phyloP scores from a whole-genome alignment of 2,329 filamentous ascomycete species.

The Chlorencoelia australis region DNA sequence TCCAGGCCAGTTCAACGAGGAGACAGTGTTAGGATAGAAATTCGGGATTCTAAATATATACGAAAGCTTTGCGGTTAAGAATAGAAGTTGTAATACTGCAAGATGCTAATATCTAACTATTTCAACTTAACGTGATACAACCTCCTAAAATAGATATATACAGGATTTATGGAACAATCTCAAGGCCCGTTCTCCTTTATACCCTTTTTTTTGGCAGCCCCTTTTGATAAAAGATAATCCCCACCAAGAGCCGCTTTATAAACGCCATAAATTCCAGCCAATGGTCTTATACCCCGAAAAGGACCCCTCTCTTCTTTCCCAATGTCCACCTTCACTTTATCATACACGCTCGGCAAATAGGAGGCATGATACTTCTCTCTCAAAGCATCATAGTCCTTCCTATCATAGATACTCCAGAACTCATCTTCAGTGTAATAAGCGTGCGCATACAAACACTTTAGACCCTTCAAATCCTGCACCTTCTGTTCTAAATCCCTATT shows the following conservation, averaged over 20 bases:
- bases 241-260: slow-evolving; percentile 17
- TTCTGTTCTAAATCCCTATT: slow-evolving; percentile 65
- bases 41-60: too few relatives aligned
- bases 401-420: slow-evolving; percentile 55
- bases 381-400: slow-evolving; percentile 49
- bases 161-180: too few relatives aligned
- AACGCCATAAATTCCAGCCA: slow-evolving; percentile 24
- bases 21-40: too few relatives aligned
- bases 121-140: too few relatives aligned
- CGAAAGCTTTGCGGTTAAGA: too few relatives aligned
- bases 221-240: slow-evolving; percentile 22
- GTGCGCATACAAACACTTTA: slow-evolving; percentile 82
- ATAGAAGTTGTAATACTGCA: too few relatives aligned
- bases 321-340: slow-evolving; percentile 54
- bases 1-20: too few relatives aligned
- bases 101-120: too few relatives aligned
- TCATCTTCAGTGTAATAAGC: slow-evolving; percentile 67
- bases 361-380: slow-evolving; percentile 52
- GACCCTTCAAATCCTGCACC: slow-evolving; percentile 57
- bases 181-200: too few relatives aligned
- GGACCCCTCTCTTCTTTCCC: slow-evolving; percentile 23
- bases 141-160: too few relatives aligned
- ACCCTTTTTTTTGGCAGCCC: too few relatives aligned
- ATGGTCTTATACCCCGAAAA: slow-evolving; percentile 25
- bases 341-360: slow-evolving; percentile 58